Base-by-base conservation (phyloP, 1,284 basidiomycete species). In the Vanrija humicola region DNA sequence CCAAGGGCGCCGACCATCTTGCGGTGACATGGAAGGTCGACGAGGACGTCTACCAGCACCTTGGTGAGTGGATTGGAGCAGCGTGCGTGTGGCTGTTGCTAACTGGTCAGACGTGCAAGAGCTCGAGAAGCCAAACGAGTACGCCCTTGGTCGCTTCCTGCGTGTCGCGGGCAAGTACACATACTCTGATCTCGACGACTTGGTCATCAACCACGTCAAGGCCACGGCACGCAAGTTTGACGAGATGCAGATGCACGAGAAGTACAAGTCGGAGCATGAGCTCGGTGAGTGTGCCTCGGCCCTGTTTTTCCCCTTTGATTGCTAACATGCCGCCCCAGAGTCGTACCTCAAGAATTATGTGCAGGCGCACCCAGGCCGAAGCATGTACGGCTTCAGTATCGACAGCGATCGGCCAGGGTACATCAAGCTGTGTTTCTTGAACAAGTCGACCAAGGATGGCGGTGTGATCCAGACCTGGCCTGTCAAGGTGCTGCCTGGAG, bases 11-110 rank as follows among this genome's bases (percentile, higher is more conserved):
- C 40, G 86, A 97, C 69, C 96, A 98, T 77, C 81, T 99, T 38
- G 96, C 96, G 38, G 89, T 98, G 14, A 99, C 96, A 0, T 99
- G 96, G 96, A 98, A 98, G 78, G 94, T 99, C 10, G 95, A 96
- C 65, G 90, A 97, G 58, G 90, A 88, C 60, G 81, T 99, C 19
- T 98, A 90, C 77, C 96, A 98, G 74, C 97, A 99, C 72, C 90
- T 99, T 59, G 93, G 34, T 34, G 34, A 34, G 34, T 34, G 9
- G 34, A 28, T 14, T 34, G 34, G 3, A 15, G 34, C 34, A 29
- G 6, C 12, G 14, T 14, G 12, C 28, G 28, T 8, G 28, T 2
- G 28, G 28, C 28, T 28, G 28, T 28, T 2, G 34, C 34, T 34
- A 14, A 34, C 34, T 1, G 12, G 4, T 14, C 34, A 34, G 34